Conservation (phyloP, 441 rosid species). For the Brassica hybrid region DNA sequence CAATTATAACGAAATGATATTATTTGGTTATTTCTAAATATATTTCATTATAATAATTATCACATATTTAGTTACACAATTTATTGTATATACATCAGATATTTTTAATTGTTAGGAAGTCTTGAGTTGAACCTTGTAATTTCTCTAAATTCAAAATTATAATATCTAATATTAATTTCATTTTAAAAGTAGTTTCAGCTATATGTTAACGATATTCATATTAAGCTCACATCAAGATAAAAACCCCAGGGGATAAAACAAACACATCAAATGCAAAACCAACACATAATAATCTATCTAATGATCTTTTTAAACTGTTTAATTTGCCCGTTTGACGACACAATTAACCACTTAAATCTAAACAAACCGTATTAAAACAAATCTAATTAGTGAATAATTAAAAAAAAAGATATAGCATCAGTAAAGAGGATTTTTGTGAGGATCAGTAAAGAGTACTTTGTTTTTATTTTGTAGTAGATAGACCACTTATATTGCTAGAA, state of each 20-base stretch:
- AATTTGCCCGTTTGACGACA: neutral
- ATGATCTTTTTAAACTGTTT: neutral
- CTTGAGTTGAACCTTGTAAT: no score
- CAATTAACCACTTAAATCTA: neutral
- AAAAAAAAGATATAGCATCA: neutral
- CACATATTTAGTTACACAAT: neutral
- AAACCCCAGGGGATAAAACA: no score
- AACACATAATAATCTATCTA: neutral
- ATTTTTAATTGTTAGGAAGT: neutral
- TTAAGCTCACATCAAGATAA: neutral
- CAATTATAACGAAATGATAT: neutral
- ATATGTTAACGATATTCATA: neutral
- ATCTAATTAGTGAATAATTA: no score
- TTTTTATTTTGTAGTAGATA: neutral
- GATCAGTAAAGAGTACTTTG: neutral
- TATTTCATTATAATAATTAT: neutral
- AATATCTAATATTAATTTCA: neutral
- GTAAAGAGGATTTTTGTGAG: no score
- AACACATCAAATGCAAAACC: neutral
- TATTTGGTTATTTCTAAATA: neutral
- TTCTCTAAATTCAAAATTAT: neutral
- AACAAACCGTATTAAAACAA: neutral
- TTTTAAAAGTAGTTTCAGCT: neutral
- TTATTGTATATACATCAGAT: neutral
- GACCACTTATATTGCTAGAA: no score